A percentile compares a stretch with the other conserved stretches of the same genome.
These are phyloP conservation scores for Tricholoma sp. DNA, from an alignment of 768 basidiomycete genomes.

Conservation along the genomic window DNA sequence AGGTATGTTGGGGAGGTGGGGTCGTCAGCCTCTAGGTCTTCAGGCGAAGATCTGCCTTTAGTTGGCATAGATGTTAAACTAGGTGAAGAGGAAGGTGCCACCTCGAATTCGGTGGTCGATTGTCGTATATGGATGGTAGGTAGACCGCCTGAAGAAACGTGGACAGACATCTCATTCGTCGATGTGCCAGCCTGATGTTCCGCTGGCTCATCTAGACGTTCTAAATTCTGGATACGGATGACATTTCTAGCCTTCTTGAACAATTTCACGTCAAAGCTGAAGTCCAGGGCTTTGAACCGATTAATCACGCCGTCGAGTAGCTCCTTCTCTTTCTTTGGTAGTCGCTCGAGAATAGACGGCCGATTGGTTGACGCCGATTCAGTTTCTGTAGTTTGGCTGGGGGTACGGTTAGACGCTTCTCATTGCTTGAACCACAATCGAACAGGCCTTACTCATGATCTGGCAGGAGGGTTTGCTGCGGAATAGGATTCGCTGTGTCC, in stretches of 20 bases:
- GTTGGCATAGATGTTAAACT: neutral
- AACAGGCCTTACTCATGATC: neutral
- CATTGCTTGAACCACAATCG: slow-evolving; percentile 5
- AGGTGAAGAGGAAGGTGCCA: neutral
- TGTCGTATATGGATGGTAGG: neutral
- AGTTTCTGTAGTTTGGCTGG: neutral
- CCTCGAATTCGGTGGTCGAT: neutral
- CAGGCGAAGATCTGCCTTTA: neutral
- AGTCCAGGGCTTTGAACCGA: neutral
- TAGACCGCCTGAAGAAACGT: neutral
- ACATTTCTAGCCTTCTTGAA: neutral
- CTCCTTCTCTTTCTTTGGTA: neutral
- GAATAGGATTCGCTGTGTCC: neutral
- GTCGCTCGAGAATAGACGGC: neutral
- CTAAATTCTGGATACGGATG: neutral
- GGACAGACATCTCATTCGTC: neutral
- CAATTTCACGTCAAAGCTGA: neutral
- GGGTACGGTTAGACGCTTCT: neutral
- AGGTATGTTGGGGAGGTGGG: slow-evolving; percentile 39
- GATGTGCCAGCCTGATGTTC: neutral
- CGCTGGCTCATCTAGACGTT: neutral
- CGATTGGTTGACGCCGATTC: neutral
- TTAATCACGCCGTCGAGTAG: neutral
- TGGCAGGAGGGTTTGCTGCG: neutral
- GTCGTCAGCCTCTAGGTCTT: slow-evolving; percentile 5